Evolutionary conservation across 1,284 basidiomycete species (phyloP), one percentile per base, ranked within the genome.

Genomic region (Papiliotrema fonsecae): DNA sequence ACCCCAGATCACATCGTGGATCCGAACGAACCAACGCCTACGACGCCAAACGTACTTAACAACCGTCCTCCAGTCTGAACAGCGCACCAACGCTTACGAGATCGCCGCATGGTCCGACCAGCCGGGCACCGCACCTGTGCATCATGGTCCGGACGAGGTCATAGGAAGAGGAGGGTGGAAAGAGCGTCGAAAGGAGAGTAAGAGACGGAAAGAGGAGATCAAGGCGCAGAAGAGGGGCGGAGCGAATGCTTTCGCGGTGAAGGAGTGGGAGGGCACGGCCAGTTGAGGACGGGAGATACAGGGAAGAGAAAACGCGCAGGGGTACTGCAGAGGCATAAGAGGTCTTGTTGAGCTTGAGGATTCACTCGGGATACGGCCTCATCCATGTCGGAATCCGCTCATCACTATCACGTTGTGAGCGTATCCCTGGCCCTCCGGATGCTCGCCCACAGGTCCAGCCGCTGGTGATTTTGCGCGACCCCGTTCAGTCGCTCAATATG

Each of bases 81-180:
- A 64, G 38, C 55, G 59, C 7, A 62, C 65, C 24, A 67, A 62
- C 40, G 64, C 61, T 9, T 72, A 65, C 39, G 69, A 72, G 45
- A 62, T 70, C 13, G 69, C 69, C 9, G 69, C 69, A 21, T 72
- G 69, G 69, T 46, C 65, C 2, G 67, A 70, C 25, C 57, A 61
- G 35, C 69, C 69, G 0, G 63, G 65, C 16, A 41, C 45, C 3
- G 61, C 62, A 30, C 67, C 65, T 10, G 57, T 61, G 5, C 46
- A 52, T 31, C n/a, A 28, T 13, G 35, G 28, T 22, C 11, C 25
- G 27, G 51, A 16, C 6, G 22, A 19, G 4, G 40, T 27, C 14
- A 24, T 36, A 30, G 26, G 22, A n/a, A 49, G 56, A 50, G 39
- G 34, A 26, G 28, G 58, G 52, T 36, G 47, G 32, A 37, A 50